These are phyloP conservation scores for Pythium brachiatum DNA, from an alignment of 352 stramenopile species.

Conservation along the genomic window DNA sequence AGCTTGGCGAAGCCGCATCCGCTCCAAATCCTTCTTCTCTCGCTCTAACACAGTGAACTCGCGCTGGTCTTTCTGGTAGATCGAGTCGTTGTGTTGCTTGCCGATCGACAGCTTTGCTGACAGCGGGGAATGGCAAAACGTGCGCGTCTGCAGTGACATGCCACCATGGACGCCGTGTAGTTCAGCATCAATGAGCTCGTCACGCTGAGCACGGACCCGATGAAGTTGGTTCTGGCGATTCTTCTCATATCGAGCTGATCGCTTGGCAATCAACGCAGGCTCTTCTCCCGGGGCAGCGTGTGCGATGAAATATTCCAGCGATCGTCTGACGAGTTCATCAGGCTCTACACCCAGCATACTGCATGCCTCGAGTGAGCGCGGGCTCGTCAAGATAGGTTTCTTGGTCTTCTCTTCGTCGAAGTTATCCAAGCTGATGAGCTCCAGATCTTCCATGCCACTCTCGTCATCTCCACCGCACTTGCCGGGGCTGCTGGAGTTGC, in stretches of 20 bases:
- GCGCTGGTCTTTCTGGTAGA: conserved; percentile 19
- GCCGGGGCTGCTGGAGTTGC: background rate
- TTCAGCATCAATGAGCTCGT: conserved; percentile 59
- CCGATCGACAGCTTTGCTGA: conserved; percentile 32
- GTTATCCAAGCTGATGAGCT: conserved; percentile 52
- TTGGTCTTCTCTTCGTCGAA: conserved; percentile 48
- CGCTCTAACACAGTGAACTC: conserved; percentile 63
- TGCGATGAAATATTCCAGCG: conserved; percentile 57
- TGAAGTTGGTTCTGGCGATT: conserved; percentile 47
- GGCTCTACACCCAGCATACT: conserved; percentile 70
- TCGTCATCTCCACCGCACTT: conserved; percentile 20
- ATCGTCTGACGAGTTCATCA: conserved; percentile 53
- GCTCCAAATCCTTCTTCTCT: conserved; percentile 65
- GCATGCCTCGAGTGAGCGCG: conserved; percentile 70
- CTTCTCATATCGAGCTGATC: conserved; percentile 57
- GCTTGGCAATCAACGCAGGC: conserved; percentile 44
- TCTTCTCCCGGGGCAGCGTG: conserved; percentile 28
- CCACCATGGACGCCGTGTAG: conserved; percentile 36
- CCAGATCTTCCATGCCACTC: conserved; percentile 22
- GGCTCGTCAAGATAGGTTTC: conserved; percentile 55
- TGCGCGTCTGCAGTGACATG: conserved; percentile 58
- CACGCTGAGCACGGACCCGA: conserved; percentile 46
- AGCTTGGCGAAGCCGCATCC: conserved; percentile 65
- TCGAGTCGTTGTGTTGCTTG: conserved; percentile 21
- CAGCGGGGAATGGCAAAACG: conserved; percentile 49